Base-by-base conservation (phyloP, 768 basidiomycete genomes). In the Omphalotus guepiniiformis region DNA sequence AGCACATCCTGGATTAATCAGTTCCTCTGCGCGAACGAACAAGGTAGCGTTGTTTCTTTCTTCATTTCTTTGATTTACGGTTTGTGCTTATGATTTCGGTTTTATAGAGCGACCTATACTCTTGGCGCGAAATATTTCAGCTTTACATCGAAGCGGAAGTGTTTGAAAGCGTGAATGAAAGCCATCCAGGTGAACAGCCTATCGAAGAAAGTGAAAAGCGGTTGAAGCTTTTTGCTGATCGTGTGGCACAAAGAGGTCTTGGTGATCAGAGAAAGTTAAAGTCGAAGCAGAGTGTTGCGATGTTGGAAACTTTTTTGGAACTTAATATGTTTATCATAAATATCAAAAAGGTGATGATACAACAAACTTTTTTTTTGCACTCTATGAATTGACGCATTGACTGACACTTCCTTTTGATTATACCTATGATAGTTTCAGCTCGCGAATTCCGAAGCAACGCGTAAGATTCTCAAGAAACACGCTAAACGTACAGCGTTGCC, bases 401-500 rank as follows among this genome's bases (percentile, higher is more conserved):
- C n/a, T n/a, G n/a, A n/a, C 12, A 11, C 37, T 22, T 30, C 4
- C 12, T 21, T 49, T 21, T 39, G 28, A 19, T 53, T 27, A 29
- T 34, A 11, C 16, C n/a, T 15, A 28, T 26, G 19, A 2, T 48
- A 88, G 86, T 90, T 93, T 59, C 85, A 92, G 58, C 60, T 76
- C 30, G 92, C 89, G 6, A 95, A 91, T 58, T 75, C 84, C 6
- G 92, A 95, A 63, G 93, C 93, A 2, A 88, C 85, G 2, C 80
- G 92, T 28, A 96, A 96, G 68, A 93, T 93, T 50, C 76, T 95
- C 42, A 95, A 95, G 74, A 96, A 96, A 60, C 93, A 94, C 59
- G 77, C 88, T 23, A 95, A 95, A 61, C 82, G 90, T 3, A 95
- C 93, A 0, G 82, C 88, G 0, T 70, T 97, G 7, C 85, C 88